Percentiles rank a stretch among this genome's conserved stretches.
phyloP scores from a whole-genome alignment of 129 eudicot species.

The Saussurea involucrata region DNA sequence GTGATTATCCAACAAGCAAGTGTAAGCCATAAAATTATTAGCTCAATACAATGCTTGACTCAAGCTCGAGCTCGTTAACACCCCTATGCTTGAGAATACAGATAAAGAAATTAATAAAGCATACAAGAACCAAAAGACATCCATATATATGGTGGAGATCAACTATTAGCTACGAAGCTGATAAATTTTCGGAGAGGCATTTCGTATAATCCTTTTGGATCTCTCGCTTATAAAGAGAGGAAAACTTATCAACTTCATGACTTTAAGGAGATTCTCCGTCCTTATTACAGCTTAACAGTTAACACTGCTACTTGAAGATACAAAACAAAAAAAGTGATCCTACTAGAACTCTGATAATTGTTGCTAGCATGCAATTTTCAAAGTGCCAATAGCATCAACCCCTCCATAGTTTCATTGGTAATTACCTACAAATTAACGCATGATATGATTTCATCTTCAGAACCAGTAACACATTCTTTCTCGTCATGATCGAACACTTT shows the following conservation, averaged over 20 bases:
- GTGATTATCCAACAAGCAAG: constrained; percentile 7
- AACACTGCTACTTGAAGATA: constrained; percentile 2
- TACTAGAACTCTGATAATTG: constrained; percentile 28
- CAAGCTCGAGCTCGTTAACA: no score
- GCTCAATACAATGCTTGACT: constrained; percentile 11
- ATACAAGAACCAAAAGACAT: constrained; percentile 11
- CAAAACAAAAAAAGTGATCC: constrained; percentile 19
- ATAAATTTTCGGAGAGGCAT: constrained; percentile 63
- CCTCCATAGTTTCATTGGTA: not conserved
- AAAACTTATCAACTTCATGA: constrained; percentile 85
- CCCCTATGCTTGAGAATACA: constrained; percentile 6
- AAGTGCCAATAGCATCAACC: constrained; percentile 35
- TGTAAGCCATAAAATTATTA: not conserved
- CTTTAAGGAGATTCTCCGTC: constrained; percentile 32
- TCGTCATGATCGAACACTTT: constrained; percentile 64
- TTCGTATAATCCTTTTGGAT: constrained; percentile 1
- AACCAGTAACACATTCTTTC: constrained; percentile 61
- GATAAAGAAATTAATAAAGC: constrained; percentile 3
- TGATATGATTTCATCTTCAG: constrained; percentile 43
- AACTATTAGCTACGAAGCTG: constrained; percentile 58
- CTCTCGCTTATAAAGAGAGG: constrained; percentile 29
- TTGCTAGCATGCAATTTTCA: constrained; percentile 21
- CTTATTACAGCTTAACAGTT: constrained; percentile 26
- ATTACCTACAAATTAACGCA: not conserved
- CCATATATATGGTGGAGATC: constrained; percentile 22